Evolutionary conservation across 176 grass and related monocot genomes (phyloP), one percentile per base, ranked within the genome.

Genomic region (Triticum turgidum): DNA sequence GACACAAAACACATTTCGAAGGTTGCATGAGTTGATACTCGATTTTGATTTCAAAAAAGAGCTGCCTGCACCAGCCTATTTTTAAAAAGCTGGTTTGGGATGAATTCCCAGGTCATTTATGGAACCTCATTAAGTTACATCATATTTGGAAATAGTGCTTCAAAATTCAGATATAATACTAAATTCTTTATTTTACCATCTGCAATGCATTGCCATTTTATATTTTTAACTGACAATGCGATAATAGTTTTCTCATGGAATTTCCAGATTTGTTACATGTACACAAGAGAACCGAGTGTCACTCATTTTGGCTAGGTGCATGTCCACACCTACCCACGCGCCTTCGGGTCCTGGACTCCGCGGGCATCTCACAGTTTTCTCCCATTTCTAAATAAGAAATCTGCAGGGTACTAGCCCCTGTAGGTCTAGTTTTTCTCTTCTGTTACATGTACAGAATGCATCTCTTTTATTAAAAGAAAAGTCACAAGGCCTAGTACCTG

Each of bases 31-130:
- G 52, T 56, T 6, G 17, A 21, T 59, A 21, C 54, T 58, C 7
- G 54, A 58, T 58, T 58, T 58, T 20, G 54, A 58, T 58, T 21
- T 58, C 2, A 3, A 58, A 58, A 58, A 58, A 21, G 0, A 58
- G 18, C 54, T 20, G 61, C 2, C 65, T 69, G 65, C 3, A 58
- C 32, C 5, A 0, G 52, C 17, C 5, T 83, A 27, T n/a, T 82
- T n/a, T 54, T 56, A 82, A 82, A 20, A 56, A 65, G 42, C 65
- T 70, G 33, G 7, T 82, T 70, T 54, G 67, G 12, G 47, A 82
- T 49, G 21, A 83, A 83, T 70, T 54, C 64, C 41, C 29, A 59
- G 33, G 47, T 34, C 33, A 83, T 41, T 83, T 20, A 70, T 29
- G 32, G 33, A 73, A 15, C 42, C 27, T 49, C 42, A 75, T 29